These are phyloP conservation scores for Colletotrichum spaethianum DNA, from an alignment of 2,329 filamentous ascomycete species.

Conservation along the genomic window DNA sequence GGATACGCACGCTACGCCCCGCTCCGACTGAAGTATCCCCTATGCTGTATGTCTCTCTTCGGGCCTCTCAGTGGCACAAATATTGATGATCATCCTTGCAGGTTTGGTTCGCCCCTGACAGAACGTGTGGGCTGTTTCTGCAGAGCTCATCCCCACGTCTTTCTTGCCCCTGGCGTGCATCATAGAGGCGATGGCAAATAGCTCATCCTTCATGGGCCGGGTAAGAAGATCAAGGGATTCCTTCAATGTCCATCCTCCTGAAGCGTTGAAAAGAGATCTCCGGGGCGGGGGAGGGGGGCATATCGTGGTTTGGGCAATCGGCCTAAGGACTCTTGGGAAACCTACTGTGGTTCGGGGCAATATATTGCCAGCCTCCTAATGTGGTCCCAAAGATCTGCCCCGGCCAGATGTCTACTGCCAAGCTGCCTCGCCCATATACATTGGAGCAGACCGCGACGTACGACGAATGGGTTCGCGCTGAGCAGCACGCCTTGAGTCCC, in stretches of 20 bases:
- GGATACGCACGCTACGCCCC: slow-evolving; percentile 1
- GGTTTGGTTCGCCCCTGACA: slow-evolving; percentile 28
- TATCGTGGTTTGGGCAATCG: background rate
- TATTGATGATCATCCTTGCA: slow-evolving; percentile 39
- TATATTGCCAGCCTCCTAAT: slow-evolving; percentile 6
- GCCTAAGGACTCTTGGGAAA: background rate
- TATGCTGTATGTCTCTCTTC: slow-evolving; percentile 26
- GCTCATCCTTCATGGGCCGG: background rate
- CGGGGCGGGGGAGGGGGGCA: background rate
- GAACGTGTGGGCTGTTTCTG: slow-evolving; percentile 21
- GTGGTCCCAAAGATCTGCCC: background rate
- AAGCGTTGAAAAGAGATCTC: background rate
- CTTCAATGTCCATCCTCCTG: background rate
- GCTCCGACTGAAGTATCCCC: slow-evolving; percentile 22
- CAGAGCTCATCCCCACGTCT: background rate
- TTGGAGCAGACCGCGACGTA: background rate
- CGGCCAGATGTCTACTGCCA: background rate
- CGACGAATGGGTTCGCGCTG: slow-evolving; percentile 6
- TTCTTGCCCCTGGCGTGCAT: slow-evolving; percentile 12
- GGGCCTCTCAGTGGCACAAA: slow-evolving; percentile 32
- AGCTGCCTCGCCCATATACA: background rate
- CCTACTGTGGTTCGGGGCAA: background rate
- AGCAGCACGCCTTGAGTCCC: background rate
- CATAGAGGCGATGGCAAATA: slow-evolving; percentile 13
- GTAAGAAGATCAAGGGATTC: slow-evolving; percentile 19